Evolutionary conservation across 371 early-diverging fungal genomes (phyloP).

Genomic region (Circinella minor): DNA sequence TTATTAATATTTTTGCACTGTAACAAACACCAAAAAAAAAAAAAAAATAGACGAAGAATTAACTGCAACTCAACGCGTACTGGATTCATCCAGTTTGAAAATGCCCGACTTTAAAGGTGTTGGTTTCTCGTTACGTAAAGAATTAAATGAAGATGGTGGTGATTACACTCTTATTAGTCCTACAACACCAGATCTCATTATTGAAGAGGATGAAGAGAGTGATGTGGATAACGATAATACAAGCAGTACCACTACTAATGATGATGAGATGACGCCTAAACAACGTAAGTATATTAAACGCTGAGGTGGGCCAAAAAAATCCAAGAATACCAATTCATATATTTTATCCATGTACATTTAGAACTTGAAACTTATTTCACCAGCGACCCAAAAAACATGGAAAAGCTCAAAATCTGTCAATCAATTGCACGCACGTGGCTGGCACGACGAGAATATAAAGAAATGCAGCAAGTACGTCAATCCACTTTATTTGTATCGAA

Average conservation of each 20-base stretch:
- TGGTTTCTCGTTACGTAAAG: constrained; percentile 69
- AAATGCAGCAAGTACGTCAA: constrained; percentile 32
- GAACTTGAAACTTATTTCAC: constrained; percentile 29
- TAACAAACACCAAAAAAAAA: not conserved
- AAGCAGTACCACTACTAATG: not conserved
- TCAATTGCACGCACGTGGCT: constrained; percentile 60
- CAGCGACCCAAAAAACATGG: constrained; percentile 28
- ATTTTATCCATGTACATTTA: not conserved
- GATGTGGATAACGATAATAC: constrained; percentile 31
- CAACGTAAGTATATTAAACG: constrained; percentile 2
- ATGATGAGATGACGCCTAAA: constrained; percentile 5
- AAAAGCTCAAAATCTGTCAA: constrained; percentile 58
- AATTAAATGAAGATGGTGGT: constrained; percentile 55
- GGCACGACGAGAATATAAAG: constrained; percentile 47
- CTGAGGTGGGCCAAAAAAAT: not conserved
- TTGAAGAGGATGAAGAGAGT: constrained; percentile 48
- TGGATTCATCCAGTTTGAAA: constrained; percentile 78
- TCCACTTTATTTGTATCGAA: constrained; percentile 26
- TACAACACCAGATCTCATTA: constrained; percentile 50
- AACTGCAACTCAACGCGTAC: constrained; percentile 78
- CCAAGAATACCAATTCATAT: too few species aligned
- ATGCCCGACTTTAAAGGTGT: constrained; percentile 89
- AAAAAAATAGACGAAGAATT: constrained; percentile 75
- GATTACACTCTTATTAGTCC: constrained; percentile 17
- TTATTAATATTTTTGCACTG: not conserved